Base-by-base conservation (phyloP, 192 early-diverging fungal species). In the Glomus cerebriforme region DNA sequence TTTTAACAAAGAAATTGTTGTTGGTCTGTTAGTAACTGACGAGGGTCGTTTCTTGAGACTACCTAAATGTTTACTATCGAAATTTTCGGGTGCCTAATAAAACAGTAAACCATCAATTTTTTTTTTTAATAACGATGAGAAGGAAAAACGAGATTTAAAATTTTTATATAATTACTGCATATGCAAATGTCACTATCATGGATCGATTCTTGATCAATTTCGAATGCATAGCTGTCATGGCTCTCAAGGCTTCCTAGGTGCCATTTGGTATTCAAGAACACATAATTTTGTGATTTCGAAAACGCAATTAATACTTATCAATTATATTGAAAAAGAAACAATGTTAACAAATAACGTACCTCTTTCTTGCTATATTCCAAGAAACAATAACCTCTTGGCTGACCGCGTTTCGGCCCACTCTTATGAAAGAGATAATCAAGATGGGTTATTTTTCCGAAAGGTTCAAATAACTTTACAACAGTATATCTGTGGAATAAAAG, bases 341-440 rank as follows among this genome's bases (percentile, higher is more conserved):
- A 59, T 29, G 0, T n/a, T 15, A 60, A 66, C 7, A 59, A 24
- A 75, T 34, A 63, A 13, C 60, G 72, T 71, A 88, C 87, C 82
- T 87, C 81, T 72, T 82, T 83, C 7, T 69, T 74, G 58, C 68
- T 84, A 80, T 87, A 92, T 64, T 92, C 92, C 2, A 94, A 67
- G 77, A 94, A 94, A 67, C 91, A 92, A 78, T 91, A 94, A 9
- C 92, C 92, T 59, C 91, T 79, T 5, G 92, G 90, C 43, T 90
- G 82, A 2, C 92, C 92, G 37, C 87, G 86, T 62, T 86, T 87
- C 15, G 92, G 89, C 13, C 92, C 92, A 79, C 82, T 79, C 65
- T 85, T 85, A 73, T 94, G 90, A 68, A 91, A 92, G 78, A 92
- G 86, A 73, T 87, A 92, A 63, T 92, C 90, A 34, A 92, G 75